Percentiles rank a stretch among this genome's conserved stretches.
Evolutionary conservation across 768 basidiomycete genomes (phyloP).

Genomic region (Boletus rufocinnamomeus): DNA sequence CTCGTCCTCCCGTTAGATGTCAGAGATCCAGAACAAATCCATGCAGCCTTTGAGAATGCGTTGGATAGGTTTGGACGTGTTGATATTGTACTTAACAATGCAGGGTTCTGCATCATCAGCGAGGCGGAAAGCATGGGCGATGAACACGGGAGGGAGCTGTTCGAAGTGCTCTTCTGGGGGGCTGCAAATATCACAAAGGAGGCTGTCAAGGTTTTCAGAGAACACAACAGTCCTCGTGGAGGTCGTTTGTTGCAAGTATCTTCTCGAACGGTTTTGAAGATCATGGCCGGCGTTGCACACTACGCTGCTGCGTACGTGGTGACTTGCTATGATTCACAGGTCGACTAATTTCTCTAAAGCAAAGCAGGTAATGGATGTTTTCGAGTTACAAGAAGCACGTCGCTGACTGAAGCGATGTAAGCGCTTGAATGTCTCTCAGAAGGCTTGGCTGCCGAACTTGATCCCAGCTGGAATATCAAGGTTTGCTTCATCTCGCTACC

Average conservation of each 20-base stretch:
- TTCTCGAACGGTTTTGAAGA: constrained; percentile 32
- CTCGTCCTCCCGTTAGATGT: constrained; percentile 45
- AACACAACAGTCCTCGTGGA: constrained; percentile 40
- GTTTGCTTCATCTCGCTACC: constrained; percentile 24
- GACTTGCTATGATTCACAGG: background rate
- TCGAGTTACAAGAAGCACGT: background rate
- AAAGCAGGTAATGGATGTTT: constrained; percentile 27
- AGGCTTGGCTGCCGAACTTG: constrained; percentile 41
- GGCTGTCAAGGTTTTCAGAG: constrained; percentile 39
- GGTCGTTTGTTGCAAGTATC: constrained; percentile 42
- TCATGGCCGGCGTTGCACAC: constrained; percentile 12
- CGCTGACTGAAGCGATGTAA: constrained; percentile 17
- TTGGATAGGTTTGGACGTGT: constrained; percentile 41
- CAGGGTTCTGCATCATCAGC: constrained; percentile 32
- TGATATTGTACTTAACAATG: constrained; percentile 51
- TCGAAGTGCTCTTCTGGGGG: constrained; percentile 45
- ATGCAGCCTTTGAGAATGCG: constrained; percentile 36
- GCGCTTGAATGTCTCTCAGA: constrained; percentile 44
- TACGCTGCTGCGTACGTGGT: constrained; percentile 32
- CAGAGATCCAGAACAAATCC: constrained; percentile 33
- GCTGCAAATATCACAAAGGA: constrained; percentile 36
- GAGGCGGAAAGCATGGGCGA: constrained; percentile 43
- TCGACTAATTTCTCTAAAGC: constrained; percentile 13
- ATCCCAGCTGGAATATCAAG: constrained; percentile 51
- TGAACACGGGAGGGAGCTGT: constrained; percentile 36